phyloP scores from a whole-genome alignment of 2,329 filamentous ascomycete species.

The Monilinia polystroma region DNA sequence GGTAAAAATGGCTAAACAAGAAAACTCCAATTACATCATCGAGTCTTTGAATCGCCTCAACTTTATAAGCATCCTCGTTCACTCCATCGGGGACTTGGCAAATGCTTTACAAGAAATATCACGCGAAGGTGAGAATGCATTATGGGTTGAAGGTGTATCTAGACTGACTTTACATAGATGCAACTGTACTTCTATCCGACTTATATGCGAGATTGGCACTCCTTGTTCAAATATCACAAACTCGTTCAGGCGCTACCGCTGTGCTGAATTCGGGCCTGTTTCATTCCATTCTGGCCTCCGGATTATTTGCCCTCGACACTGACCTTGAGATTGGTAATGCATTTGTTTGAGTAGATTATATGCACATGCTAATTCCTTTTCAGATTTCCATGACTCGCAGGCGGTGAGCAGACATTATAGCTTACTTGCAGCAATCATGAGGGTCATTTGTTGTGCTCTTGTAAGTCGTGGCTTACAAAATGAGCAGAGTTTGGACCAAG shows the following conservation, averaged over 20 bases:
- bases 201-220: conserved; percentile 75
- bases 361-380: conserved; percentile 24
- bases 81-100: conserved; percentile 77
- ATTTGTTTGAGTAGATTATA: conserved; percentile 9
- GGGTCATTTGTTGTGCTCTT: conserved; percentile 79
- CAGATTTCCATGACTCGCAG: conserved; percentile 37
- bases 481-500: conserved; percentile 67
- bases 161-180: conserved; percentile 38
- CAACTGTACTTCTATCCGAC: conserved; percentile 45
- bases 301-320: conserved; percentile 86
- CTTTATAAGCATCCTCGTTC: conserved; percentile 85
- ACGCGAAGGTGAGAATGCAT: conserved; percentile 50
- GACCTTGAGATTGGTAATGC: conserved; percentile 74
- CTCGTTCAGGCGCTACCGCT: conserved; percentile 76
- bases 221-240: conserved; percentile 80
- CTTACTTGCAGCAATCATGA: conserved; percentile 74
- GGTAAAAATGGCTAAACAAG: conserved; percentile 68
- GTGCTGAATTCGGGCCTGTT: conserved; percentile 91
- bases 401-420: conserved; percentile 55
- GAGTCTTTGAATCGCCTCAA: conserved; percentile 82
- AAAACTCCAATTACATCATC: conserved; percentile 72
- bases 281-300: conserved; percentile 73
- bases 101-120: conserved; percentile 65
- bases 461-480: conserved; percentile 81
- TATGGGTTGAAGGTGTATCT: conserved; percentile 4